Conservation (phyloP, 1,284 basidiomycete species). For the Leccinum pallidistipes region DNA sequence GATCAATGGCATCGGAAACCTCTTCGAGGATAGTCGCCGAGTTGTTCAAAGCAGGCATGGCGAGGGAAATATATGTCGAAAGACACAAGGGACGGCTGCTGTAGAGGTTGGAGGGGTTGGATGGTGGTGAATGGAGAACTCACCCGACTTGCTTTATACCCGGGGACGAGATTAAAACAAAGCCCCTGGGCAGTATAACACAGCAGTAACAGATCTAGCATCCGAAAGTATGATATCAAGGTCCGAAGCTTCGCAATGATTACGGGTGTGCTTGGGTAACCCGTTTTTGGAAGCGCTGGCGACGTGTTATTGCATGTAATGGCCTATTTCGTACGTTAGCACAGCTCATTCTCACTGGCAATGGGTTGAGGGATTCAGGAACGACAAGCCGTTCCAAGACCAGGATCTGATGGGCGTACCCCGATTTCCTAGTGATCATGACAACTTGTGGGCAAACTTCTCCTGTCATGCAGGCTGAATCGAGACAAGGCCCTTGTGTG, state of each 20-base stretch:
- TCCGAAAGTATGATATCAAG: conserved; percentile 22
- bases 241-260: conserved; percentile 21
- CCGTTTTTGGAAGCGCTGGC: conserved; percentile 19
- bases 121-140: conserved; percentile 1
- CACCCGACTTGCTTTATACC: conserved; percentile 22
- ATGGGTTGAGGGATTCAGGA: conserved; percentile 1
- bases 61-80: not conserved
- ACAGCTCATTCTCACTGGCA: conserved; percentile 14
- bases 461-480: conserved; percentile 15
- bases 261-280: conserved; percentile 15
- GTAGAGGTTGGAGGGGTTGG: not conserved
- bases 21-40: conserved; percentile 51
- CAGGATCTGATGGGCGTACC: conserved; percentile 20
- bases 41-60: conserved; percentile 29
- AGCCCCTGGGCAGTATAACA: conserved; percentile 8
- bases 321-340: conserved; percentile 10
- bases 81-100: not conserved
- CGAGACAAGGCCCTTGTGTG: not conserved
- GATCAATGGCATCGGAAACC: conserved; percentile 75
- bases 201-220: conserved; percentile 7
- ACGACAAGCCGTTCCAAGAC: conserved; percentile 5
- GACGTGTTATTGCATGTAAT: conserved; percentile 13
- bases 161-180: conserved; percentile 7
- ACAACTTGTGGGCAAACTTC: conserved; percentile 10
- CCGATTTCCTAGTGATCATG: conserved; percentile 19